These are phyloP conservation scores for Paraglomus brasilianum DNA, from an alignment of 192 early-diverging fungal species.

Conservation along the genomic window DNA sequence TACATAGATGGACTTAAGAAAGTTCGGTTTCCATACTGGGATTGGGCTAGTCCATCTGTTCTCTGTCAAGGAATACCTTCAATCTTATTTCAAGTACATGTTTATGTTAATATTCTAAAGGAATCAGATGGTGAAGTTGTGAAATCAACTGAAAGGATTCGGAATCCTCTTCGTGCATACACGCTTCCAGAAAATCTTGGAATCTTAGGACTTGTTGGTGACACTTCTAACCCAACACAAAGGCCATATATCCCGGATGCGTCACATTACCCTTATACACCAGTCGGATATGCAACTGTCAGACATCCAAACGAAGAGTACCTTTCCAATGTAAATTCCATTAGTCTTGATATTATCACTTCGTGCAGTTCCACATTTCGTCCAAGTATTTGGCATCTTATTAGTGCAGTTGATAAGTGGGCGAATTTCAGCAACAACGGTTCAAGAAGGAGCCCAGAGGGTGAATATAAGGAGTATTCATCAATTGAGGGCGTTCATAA, in stretches of 20 bases:
- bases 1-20: slow-evolving; percentile 14
- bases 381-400: not conserved
- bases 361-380: slow-evolving; percentile 15
- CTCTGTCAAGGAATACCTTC: slow-evolving; percentile 6
- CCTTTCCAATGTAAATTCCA: not conserved
- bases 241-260: slow-evolving; percentile 11
- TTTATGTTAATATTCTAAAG: not conserved
- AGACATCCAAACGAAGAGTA: slow-evolving; percentile 6
- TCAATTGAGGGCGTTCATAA: slow-evolving; percentile 20
- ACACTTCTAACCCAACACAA: slow-evolving; percentile 19
- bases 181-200: slow-evolving; percentile 11
- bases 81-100: not conserved
- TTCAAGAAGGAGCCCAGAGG: not conserved
- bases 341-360: not conserved
- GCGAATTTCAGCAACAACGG: slow-evolving; percentile 5
- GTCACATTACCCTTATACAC: not conserved
- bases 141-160: no score
- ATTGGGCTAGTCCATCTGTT: slow-evolving; percentile 23
- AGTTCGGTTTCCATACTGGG: slow-evolving; percentile 23
- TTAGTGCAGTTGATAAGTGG: not conserved
- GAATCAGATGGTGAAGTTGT: not conserved
- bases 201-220: slow-evolving; percentile 15
- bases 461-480: not conserved
- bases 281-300: slow-evolving; percentile 4
- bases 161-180: slow-evolving; percentile 22